Conservation (phyloP, 2,329 filamentous ascomycete genomes). For the Alternaria conjuncta region DNA sequence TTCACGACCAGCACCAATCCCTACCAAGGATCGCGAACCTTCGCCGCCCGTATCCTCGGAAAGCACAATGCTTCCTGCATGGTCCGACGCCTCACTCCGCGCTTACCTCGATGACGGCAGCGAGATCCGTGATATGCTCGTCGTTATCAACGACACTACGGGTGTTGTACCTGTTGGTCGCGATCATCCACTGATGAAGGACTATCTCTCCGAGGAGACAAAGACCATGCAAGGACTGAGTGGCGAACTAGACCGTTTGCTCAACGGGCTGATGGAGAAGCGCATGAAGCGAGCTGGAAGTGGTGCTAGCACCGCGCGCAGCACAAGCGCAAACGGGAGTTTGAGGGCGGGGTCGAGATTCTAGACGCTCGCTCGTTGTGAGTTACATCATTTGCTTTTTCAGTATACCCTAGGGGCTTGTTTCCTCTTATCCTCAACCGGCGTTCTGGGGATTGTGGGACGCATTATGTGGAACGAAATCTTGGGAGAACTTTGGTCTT, state of each 20-base stretch:
- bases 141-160: constrained; percentile 91
- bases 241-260: constrained; percentile 85
- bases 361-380: neutral
- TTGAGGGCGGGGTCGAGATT: constrained; percentile 6
- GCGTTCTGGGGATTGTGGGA: neutral
- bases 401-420: constrained; percentile 10
- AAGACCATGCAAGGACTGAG: constrained; percentile 86
- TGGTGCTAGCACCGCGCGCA: constrained; percentile 13
- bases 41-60: constrained; percentile 43
- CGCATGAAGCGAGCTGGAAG: constrained; percentile 40
- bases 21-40: constrained; percentile 26
- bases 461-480: constrained; percentile 3
- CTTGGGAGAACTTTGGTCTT: neutral
- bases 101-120: constrained; percentile 90
- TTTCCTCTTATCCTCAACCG: neutral
- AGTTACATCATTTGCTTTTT: constrained; percentile 5
- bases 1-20: constrained; percentile 47
- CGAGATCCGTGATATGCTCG: constrained; percentile 86
- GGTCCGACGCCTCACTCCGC: constrained; percentile 86
- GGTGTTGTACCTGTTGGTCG: constrained; percentile 77
- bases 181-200: constrained; percentile 84
- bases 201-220: constrained; percentile 86
- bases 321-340: constrained; percentile 14
- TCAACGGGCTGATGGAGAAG: constrained; percentile 75
- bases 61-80: constrained; percentile 67